Base-by-base conservation (phyloP, 2,329 filamentous ascomycete species). In the Paecilomyces formosus region DNA sequence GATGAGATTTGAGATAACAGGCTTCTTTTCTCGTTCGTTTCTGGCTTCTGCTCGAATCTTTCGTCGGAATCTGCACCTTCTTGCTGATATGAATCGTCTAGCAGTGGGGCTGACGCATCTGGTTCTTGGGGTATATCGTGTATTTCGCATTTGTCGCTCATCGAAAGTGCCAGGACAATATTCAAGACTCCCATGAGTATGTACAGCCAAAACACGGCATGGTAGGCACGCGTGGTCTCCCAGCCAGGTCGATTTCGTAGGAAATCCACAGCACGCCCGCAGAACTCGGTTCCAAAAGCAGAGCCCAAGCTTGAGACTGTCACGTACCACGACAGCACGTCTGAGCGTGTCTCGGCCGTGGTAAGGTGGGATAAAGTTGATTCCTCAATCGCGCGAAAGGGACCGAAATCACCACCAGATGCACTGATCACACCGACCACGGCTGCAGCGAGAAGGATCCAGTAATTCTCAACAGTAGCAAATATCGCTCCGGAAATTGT, bases 121-220 rank as follows among this genome's bases (percentile, higher is more conserved):
- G 39, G 8, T 18, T 45, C 39, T 9, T 9, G n/a, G 18, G 39
- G 39, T 15, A n/a, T 21, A 18, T 45, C 39, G n/a, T 45, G 39
- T 8, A 45, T 45, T 6, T 45, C 39, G 39, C 39, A 45, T 4
- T 45, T 45, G 39, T 45, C 39, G n/a, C 39, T 45, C 39, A 45
- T 45, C 7, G 18, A 45, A 68, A 79, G 61, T 0, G 79, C 75
- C 18, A 82, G 69, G 1, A 73, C 54, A 24, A 83, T 73, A 62
- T 84, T 85, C 3, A 82, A 64, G 0, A 74, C 30, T 0, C 84
- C 84, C 80, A 84, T 85, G 3, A 74, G 65, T 2, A 79, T 75
- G 60, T 86, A 87, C n/a, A 83, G 66, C 76, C 79, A 81, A 64
- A 85, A 87, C 6, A 83, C 76, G 2, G 76, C 74, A 62, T 86